Evolutionary conservation across 345 rosid genomes (phyloP).

Genomic region (Eutrema japonicum): DNA sequence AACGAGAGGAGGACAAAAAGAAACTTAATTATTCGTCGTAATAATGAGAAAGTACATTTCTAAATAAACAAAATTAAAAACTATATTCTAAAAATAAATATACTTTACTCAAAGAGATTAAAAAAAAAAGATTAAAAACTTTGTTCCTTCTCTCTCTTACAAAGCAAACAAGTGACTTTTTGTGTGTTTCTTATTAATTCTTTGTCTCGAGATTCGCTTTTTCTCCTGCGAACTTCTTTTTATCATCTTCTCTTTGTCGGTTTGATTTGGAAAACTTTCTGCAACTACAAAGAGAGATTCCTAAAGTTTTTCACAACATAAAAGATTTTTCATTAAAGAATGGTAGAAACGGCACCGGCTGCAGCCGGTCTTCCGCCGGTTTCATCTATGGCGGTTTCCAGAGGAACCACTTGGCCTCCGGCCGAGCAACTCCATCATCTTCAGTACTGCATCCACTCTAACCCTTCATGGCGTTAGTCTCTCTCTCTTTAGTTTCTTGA

Average conservation of each 20-base stretch:
- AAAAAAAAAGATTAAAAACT: not conserved
- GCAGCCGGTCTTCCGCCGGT: conserved; percentile 49
- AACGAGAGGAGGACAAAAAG: too few relatives aligned
- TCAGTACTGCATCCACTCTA: conserved; percentile 96
- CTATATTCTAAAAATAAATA: too few relatives aligned
- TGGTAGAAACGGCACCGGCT: conserved; percentile 60
- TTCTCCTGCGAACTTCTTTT: conserved; percentile 28
- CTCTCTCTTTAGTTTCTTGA: conserved; percentile 10
- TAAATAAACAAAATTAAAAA: too few relatives aligned
- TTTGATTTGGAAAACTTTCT: conserved; percentile 43
- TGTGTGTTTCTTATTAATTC: not conserved
- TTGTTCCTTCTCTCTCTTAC: conserved; percentile 12
- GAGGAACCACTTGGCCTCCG: conserved; percentile 78
- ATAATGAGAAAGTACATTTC: too few relatives aligned
- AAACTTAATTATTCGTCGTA: too few relatives aligned
- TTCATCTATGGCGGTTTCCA: conserved; percentile 52
- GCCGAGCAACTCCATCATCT: conserved; percentile 91
- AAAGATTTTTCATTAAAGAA: conserved; percentile 8
- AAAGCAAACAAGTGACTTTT: conserved; percentile 39
- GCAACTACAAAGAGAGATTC: conserved; percentile 37
- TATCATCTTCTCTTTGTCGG: conserved; percentile 43
- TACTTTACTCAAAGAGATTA: not conserved
- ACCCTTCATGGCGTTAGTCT: conserved; percentile 95
- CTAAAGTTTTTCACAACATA: conserved; percentile 17
- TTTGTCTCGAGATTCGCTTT: conserved; percentile 49